Percentiles rank a stretch among this genome's conserved stretches.
Evolutionary conservation across 495 filamentous ascomycete species (phyloP).

Genomic region (Penicillium roqueforti): DNA sequence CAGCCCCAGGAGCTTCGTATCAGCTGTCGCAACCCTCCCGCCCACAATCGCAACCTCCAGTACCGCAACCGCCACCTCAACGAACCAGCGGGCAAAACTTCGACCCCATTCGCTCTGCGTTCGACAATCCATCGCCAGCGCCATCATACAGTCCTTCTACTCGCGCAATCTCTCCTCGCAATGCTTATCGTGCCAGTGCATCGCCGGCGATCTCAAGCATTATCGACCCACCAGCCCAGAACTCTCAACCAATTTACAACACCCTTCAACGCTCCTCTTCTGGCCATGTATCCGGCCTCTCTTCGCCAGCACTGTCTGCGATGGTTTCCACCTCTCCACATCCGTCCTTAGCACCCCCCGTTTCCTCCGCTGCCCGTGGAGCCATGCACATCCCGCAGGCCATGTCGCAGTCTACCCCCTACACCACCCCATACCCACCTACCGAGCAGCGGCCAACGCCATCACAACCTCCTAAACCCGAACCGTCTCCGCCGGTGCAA

Average conservation of each 20-base stretch:
- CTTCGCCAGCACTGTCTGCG: constrained; percentile 28
- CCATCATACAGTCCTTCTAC: constrained; percentile 44
- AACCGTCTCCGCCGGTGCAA: constrained; percentile 22
- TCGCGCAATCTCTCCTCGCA: constrained; percentile 33
- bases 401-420: constrained; percentile 21
- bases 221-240: constrained; percentile 66
- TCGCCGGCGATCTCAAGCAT: constrained; percentile 88
- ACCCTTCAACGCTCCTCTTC: constrained; percentile 32
- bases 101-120: constrained; percentile 73
- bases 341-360: constrained; percentile 24
- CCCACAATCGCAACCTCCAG: constrained; percentile 41
- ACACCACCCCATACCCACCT: constrained; percentile 29
- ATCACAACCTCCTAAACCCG: constrained; percentile 20
- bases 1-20: constrained; percentile 22
- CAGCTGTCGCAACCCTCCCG: constrained; percentile 27
- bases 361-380: constrained; percentile 26
- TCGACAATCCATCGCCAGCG: constrained; percentile 58
- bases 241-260: constrained; percentile 31
- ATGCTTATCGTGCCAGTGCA: constrained; percentile 65
- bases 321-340: constrained; percentile 24
- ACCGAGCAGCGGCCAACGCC: constrained; percentile 20
- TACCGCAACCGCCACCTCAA: constrained; percentile 29
- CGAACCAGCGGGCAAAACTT: constrained; percentile 72
- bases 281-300: constrained; percentile 27
- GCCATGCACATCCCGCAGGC: constrained; percentile 21